These are phyloP conservation scores for Escovopsis weberi DNA, from an alignment of 2,329 filamentous ascomycete genomes.

Conservation along the genomic window DNA sequence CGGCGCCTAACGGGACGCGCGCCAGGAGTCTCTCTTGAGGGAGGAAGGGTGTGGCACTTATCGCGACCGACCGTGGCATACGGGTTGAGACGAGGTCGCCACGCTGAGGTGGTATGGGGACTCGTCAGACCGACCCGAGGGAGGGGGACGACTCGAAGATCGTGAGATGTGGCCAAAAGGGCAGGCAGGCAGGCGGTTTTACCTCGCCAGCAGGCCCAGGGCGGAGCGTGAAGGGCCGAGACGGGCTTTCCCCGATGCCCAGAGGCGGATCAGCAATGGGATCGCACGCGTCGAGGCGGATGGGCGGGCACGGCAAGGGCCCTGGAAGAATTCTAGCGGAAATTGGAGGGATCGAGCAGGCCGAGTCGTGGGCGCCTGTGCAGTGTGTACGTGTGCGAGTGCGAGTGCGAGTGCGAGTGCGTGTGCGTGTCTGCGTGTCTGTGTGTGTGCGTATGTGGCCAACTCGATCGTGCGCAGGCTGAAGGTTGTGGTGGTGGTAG, in stretches of 20 bases:
- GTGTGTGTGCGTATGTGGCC: no score
- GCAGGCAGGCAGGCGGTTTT: background rate
- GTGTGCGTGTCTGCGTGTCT: no score
- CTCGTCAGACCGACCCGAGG: background rate
- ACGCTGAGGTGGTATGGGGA: conserved; percentile 1
- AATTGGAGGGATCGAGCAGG: conserved; percentile 16
- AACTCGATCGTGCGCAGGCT: no score
- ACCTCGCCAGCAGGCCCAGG: conserved; percentile 1
- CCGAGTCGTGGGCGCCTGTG: conserved; percentile 12
- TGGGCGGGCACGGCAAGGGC: conserved; percentile 12
- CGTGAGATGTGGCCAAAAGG: background rate
- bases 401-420: no score
- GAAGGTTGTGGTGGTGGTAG: no score
- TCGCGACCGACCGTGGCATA: conserved; percentile 8
- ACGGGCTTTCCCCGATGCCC: background rate
- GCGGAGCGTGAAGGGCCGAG: conserved; percentile 3
- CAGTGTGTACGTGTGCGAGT: conserved; percentile 6
- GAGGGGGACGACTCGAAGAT: background rate
- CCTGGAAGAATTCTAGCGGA: conserved; percentile 16
- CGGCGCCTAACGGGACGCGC: conserved; percentile 35
- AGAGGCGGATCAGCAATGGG: conserved; percentile 7
- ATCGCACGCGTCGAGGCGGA: conserved; percentile 10
- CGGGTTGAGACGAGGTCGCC: conserved; percentile 2
- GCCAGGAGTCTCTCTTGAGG: conserved; percentile 10
- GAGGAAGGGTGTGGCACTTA: conserved; percentile 1